A percentile compares a stretch with the other conserved stretches of the same genome.
Conservation (phyloP, 176 grass and related monocot species). For the Triticum timopheevii region DNA sequence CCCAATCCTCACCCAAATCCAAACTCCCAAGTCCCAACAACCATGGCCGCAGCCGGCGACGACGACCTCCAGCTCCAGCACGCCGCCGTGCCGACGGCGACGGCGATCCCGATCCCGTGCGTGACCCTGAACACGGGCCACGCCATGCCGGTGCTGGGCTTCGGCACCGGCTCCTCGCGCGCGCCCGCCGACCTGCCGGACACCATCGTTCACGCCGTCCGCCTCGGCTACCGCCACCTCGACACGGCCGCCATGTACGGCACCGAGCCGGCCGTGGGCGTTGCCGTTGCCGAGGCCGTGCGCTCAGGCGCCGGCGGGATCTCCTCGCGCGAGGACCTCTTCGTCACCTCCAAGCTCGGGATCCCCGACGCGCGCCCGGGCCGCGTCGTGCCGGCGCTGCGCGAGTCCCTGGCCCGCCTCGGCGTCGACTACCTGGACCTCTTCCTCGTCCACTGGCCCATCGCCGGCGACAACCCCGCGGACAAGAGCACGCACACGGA, state of each 20-base stretch:
- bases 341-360: slow-evolving; percentile 64
- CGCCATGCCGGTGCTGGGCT: slow-evolving; percentile 44
- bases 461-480: not conserved
- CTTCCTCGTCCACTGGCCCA: slow-evolving; percentile 80
- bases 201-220: slow-evolving; percentile 21
- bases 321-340: slow-evolving; percentile 45
- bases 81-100: not conserved
- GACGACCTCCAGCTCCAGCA: too few relatives aligned
- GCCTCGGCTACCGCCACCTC: slow-evolving; percentile 56
- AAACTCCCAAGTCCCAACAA: not conserved
- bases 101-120: slow-evolving; percentile 19
- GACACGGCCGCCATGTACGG: slow-evolving; percentile 49
- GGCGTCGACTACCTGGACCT: slow-evolving; percentile 72
- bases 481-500: not conserved
- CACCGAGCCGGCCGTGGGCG: slow-evolving; percentile 46
- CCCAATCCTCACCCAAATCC: not conserved
- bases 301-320: slow-evolving; percentile 12
- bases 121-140: slow-evolving; percentile 41
- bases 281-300: slow-evolving; percentile 36
- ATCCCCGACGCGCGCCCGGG: slow-evolving; percentile 28
- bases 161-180: slow-evolving; percentile 41
- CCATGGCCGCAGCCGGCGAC: not conserved
- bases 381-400: slow-evolving; percentile 56
- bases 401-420: slow-evolving; percentile 50
- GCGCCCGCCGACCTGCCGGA: slow-evolving; percentile 17